Percentiles rank a stretch among this genome's conserved stretches.
Evolutionary conservation across 495 filamentous ascomycete species (phyloP).

Genomic region (Chaetomium cochliodes): DNA sequence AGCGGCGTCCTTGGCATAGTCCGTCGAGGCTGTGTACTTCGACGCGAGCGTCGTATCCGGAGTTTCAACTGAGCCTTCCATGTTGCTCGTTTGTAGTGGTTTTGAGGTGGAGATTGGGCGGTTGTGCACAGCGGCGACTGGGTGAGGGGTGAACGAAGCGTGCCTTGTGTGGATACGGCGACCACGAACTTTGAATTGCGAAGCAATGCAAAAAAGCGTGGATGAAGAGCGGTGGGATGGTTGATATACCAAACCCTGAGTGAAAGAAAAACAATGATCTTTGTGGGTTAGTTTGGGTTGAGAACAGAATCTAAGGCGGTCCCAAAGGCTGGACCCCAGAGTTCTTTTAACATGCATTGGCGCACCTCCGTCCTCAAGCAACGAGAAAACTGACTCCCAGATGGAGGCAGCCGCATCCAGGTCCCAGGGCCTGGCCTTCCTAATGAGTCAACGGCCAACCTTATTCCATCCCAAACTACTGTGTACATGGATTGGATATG

Average conservation of each 20-base stretch:
- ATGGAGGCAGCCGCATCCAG: not conserved
- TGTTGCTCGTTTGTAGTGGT: slow-evolving; percentile 19
- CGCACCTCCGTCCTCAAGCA: too few relatives aligned
- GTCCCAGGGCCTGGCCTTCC: not conserved
- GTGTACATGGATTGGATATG: too few relatives aligned
- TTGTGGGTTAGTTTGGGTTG: not conserved
- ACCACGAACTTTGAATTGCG: not conserved
- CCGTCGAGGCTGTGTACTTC: slow-evolving; percentile 34
- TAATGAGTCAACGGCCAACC: not conserved
- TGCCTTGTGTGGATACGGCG: slow-evolving; percentile 18
- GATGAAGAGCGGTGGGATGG: not conserved
- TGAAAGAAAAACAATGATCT: not conserved
- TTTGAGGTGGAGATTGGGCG: slow-evolving; percentile 20
- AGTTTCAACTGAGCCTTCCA: slow-evolving; percentile 22
- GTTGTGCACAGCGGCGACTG: slow-evolving; percentile 8
- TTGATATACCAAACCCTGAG: not conserved
- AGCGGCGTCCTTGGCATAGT: slow-evolving; percentile 34
- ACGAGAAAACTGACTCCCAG: not conserved
- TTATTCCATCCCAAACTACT: too few relatives aligned
- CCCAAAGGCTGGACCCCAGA: not conserved
- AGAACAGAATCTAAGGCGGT: not conserved
- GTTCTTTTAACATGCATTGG: slow-evolving; percentile 1
- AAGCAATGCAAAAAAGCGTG: not conserved
- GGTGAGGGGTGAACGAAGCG: slow-evolving; percentile 20
- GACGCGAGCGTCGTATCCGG: slow-evolving; percentile 18